phyloP scores from a whole-genome alignment of 257 asterid genomes.

The Petunia axillaris region DNA sequence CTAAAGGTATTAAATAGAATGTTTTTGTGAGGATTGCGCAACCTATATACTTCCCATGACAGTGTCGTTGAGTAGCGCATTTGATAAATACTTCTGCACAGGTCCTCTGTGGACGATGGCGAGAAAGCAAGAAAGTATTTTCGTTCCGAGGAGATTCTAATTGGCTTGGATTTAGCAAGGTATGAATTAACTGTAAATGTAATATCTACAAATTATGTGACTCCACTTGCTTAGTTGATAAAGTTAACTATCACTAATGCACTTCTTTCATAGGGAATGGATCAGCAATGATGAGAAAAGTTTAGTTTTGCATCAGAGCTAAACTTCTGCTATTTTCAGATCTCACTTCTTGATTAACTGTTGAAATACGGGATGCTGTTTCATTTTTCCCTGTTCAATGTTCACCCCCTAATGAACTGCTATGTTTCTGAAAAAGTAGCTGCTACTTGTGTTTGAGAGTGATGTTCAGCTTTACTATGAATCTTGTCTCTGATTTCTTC shows the following conservation, averaged over 20 bases:
- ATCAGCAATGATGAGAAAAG: slow-evolving; percentile 12
- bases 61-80: background rate
- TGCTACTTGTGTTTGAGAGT: background rate
- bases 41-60: background rate
- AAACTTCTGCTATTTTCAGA: background rate
- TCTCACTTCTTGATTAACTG: background rate
- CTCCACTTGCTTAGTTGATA: background rate
- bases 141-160: slow-evolving; percentile 95
- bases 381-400: background rate
- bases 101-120: slow-evolving; percentile 86
- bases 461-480: background rate
- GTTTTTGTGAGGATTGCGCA: background rate
- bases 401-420: background rate
- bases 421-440: background rate
- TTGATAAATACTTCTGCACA: slow-evolving; percentile 40
- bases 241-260: background rate
- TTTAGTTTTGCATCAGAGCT: background rate
- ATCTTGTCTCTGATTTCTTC: background rate
- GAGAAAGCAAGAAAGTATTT: slow-evolving; percentile 59
- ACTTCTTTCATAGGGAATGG: background rate
- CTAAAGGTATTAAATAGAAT: background rate
- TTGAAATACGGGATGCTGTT: background rate
- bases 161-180: slow-evolving; percentile 99
- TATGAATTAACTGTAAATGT: slow-evolving; percentile 19
- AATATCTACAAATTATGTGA: background rate